Evolutionary conservation across 768 basidiomycete species (phyloP).

Genomic region (Strobilomyces dryophilus): DNA sequence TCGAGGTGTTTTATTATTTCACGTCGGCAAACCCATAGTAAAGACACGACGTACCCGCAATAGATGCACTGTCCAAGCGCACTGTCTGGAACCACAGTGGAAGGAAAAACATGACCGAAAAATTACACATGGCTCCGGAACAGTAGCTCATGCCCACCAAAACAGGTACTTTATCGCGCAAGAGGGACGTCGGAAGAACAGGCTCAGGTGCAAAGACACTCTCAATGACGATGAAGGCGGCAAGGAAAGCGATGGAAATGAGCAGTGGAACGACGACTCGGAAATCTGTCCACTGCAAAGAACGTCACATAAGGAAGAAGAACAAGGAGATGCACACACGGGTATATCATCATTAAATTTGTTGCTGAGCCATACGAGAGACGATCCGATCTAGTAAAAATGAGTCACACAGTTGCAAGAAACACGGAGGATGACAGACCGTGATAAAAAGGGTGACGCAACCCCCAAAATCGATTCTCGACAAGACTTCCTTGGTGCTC

Average conservation of each 20-base stretch:
- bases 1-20: background rate
- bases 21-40: background rate
- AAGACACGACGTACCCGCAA: conserved; percentile 43
- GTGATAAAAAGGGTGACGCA: conserved; percentile 2
- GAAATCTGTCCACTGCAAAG: conserved; percentile 6
- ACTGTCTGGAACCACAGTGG: too few relatives aligned
- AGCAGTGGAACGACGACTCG: conserved; percentile 7
- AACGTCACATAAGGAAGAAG: background rate
- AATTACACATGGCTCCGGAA: conserved; percentile 70
- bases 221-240: conserved; percentile 59
- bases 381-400: conserved; percentile 7
- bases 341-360: conserved; percentile 15
- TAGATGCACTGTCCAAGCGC: conserved; percentile 54
- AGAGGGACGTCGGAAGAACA: conserved; percentile 59
- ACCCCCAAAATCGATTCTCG: conserved; percentile 15
- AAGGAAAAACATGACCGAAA: conserved; percentile 55
- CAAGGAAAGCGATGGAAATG: conserved; percentile 40
- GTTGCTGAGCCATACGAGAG: background rate
- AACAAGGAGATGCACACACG: background rate
- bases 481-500: conserved; percentile 4
- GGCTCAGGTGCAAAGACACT: conserved; percentile 62
- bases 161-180: conserved; percentile 64
- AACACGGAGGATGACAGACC: background rate
- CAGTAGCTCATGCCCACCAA: conserved; percentile 69
- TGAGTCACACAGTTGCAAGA: background rate